Evolutionary conservation across 2,329 filamentous ascomycete genomes (phyloP), one percentile per base, ranked within the genome.

Genomic region (Sphaerulina musiva): DNA sequence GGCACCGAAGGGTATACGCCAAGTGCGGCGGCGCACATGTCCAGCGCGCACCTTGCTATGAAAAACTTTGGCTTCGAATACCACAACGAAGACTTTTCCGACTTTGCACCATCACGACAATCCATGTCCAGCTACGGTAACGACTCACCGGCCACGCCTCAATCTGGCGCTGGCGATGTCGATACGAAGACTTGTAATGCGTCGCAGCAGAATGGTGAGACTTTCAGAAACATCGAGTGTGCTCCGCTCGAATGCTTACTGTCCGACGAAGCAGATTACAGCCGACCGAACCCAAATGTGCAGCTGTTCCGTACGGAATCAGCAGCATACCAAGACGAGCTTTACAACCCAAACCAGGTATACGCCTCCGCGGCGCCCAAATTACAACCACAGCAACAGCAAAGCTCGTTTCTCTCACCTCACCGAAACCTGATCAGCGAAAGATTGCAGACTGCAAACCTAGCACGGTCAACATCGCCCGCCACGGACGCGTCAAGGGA

Each of bases 251-350:
- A 81, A 68, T 83, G 81, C 86, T 90, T 83, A 91, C 84, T 74
- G 68, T 73, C 77, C 69, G 71, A 74, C 67, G 70, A 75, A 71
- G 64, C 77, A 83, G 79, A 82, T 72, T 78, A 69, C 54, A 62
- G 68, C 58, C 32, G 26, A 23, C 36, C 54, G 14, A 69, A 81
- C 60, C 86, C 90, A 26, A 93, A 92, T 72, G 80, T 95, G 59
- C 85, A 90, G 53, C 62, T 71, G 6, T 67, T 65, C 62, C 80
- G 89, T 53, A 93, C 90, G 0, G 89, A 93, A 73, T 92, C 89
- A 14, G 89, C 95, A 66, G 80, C 89, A 47, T 92, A 87, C 66
- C 80, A 83, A 64, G 91, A 95, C 69, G 89, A 93, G 69, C 79
- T 95, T 0, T 95, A 88, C 76, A 90, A 85, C 63, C 85, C 86